phyloP scores from a whole-genome alignment of 1,284 basidiomycete species.

The Rhodotorula sp. region DNA sequence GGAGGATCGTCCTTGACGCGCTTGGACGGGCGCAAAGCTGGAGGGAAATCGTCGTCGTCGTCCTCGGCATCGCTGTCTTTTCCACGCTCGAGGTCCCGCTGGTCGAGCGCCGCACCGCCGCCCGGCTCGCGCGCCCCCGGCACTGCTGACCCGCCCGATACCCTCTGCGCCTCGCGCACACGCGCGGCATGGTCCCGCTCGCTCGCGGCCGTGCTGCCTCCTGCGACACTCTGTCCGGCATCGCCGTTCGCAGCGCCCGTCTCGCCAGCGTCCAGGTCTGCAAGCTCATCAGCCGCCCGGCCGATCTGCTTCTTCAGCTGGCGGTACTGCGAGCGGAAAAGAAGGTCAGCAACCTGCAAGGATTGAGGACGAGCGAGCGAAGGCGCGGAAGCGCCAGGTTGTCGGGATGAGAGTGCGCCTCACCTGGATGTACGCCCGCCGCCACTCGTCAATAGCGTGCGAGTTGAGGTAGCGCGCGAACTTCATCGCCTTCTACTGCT shows the following conservation, averaged over 20 bases:
- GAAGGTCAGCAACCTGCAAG: neutral
- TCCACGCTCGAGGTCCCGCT: constrained; percentile 1
- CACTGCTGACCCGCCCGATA: neutral
- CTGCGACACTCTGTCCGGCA: too few species aligned
- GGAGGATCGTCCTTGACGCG: neutral
- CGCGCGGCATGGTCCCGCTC: neutral
- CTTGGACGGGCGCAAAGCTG: neutral
- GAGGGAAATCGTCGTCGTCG: neutral
- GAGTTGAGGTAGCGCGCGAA: constrained; percentile 31
- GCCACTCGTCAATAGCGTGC: constrained; percentile 37
- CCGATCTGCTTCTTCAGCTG: constrained; percentile 41
- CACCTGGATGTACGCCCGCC: constrained; percentile 36
- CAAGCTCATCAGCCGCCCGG: constrained; percentile 25
- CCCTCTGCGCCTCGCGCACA: neutral
- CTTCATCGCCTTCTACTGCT: constrained; percentile 26
- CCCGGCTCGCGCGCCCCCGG: neutral
- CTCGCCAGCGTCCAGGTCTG: constrained; percentile 21
- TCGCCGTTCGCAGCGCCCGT: neutral
- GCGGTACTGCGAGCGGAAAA: constrained; percentile 26
- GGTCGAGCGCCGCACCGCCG: neutral
- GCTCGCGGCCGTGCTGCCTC: neutral
- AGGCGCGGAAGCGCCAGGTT: too few species aligned
- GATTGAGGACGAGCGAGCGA: neutral
- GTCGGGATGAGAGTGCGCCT: neutral
- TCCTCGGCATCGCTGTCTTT: neutral